A percentile compares a stretch with the other conserved stretches of the same genome.
Conservation (phyloP, 2,329 filamentous ascomycete species). For the Colletotrichum sp. region DNA sequence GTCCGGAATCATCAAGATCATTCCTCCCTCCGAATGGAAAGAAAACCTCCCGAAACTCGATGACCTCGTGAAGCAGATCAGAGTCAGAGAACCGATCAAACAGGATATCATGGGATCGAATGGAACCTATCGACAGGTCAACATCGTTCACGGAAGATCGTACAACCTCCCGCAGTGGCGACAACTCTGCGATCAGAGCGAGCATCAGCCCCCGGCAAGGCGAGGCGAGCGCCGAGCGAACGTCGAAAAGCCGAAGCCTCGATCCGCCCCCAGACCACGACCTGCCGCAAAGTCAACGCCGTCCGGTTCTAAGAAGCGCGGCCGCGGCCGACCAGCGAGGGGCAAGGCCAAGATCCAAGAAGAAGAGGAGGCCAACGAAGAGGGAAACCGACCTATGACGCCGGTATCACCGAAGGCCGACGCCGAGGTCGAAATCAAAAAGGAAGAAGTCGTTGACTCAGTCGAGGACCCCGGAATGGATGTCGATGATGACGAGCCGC, state of each 20-base stretch:
- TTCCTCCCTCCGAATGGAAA: conserved; percentile 93
- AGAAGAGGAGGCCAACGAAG: conserved; percentile 36
- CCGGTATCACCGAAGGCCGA: conserved; percentile 37
- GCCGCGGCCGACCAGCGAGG: conserved; percentile 43
- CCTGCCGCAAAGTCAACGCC: conserved; percentile 24
- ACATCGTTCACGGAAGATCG: conserved; percentile 92
- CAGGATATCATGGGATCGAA: conserved; percentile 97
- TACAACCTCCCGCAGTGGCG: conserved; percentile 99
- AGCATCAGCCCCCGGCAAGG: conserved; percentile 92
- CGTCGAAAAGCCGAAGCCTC: conserved; percentile 54
- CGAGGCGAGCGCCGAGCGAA: conserved; percentile 80
- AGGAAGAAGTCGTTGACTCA: conserved; percentile 47
- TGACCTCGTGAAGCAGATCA: conserved; percentile 87
- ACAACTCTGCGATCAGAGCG: conserved; percentile 88
- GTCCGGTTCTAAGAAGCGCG: conserved; percentile 42
- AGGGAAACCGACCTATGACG: conserved; percentile 23
- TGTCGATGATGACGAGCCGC: conserved; percentile 43
- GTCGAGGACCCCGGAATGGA: conserved; percentile 50
- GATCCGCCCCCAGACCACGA: conserved; percentile 38
- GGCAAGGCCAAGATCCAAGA: conserved; percentile 39
- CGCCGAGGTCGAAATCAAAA: conserved; percentile 28
- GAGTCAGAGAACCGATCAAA: conserved; percentile 95
- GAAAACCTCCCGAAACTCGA: conserved; percentile 78
- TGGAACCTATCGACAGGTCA: conserved; percentile 95
- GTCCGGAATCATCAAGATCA: conserved; percentile 94